Evolutionary conservation across 192 early-diverging fungal genomes (phyloP).

Genomic region (Chytriomyces confervae): DNA sequence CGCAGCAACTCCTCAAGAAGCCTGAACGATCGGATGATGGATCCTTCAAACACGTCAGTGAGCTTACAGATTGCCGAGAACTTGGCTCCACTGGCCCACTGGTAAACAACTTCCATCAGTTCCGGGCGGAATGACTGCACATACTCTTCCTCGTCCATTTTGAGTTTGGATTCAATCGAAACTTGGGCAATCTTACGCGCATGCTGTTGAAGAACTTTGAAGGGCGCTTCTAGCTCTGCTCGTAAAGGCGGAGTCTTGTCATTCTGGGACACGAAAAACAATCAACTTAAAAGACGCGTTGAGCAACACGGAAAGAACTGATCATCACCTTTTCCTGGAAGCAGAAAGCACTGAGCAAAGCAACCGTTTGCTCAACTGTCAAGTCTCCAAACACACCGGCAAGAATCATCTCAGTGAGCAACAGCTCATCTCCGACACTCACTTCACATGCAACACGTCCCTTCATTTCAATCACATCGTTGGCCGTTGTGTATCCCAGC

Average conservation of each 20-base stretch:
- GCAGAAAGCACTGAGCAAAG: slow-evolving; percentile 90
- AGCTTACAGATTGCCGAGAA: slow-evolving; percentile 94
- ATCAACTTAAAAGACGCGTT: background rate
- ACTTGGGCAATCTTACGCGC: slow-evolving; percentile 85
- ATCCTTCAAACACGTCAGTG: slow-evolving; percentile 95
- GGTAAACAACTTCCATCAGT: slow-evolving; percentile 94
- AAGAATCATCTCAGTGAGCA: slow-evolving; percentile 97
- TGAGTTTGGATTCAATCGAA: slow-evolving; percentile 86
- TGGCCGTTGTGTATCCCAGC: slow-evolving; percentile 80
- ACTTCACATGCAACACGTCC: slow-evolving; percentile 98
- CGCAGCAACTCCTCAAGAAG: slow-evolving; percentile 88
- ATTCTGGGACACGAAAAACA: slow-evolving; percentile 7
- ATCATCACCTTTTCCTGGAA: slow-evolving; percentile 75
- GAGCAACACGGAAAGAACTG: background rate
- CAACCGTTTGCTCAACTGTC: slow-evolving; percentile 81
- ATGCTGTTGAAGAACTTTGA: slow-evolving; percentile 81
- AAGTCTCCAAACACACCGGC: slow-evolving; percentile 95
- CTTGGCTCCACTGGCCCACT: slow-evolving; percentile 89
- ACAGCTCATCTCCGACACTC: slow-evolving; percentile 88
- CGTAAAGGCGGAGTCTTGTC: slow-evolving; percentile 27
- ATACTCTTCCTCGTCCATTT: slow-evolving; percentile 88
- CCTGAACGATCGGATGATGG: slow-evolving; percentile 86
- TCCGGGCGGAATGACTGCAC: slow-evolving; percentile 82
- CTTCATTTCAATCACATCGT: slow-evolving; percentile 95
- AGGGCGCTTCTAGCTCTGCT: slow-evolving; percentile 80